Percentiles rank a stretch among this genome's conserved stretches.
phyloP scores from a whole-genome alignment of 495 filamentous ascomycete genomes.

The Daldinia loculata region DNA sequence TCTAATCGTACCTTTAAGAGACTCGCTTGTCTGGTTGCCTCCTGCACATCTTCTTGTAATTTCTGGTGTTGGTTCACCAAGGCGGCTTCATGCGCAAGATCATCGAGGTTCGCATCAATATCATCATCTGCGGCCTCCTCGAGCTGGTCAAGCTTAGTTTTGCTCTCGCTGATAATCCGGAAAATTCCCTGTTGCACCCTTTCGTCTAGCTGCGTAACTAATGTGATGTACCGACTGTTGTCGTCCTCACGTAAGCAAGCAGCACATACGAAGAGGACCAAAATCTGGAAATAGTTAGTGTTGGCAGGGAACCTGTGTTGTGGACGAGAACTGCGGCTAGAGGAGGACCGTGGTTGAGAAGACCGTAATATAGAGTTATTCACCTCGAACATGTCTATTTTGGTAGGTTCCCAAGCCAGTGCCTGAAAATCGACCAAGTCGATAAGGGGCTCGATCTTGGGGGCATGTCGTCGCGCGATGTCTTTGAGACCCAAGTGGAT shows the following conservation, averaged over 20 bases:
- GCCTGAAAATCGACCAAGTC: slow-evolving; percentile 41
- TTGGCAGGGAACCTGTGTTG: background rate
- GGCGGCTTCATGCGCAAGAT: slow-evolving; percentile 45
- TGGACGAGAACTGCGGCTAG: background rate
- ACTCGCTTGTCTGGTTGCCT: slow-evolving; percentile 63
- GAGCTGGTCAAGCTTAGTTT: slow-evolving; percentile 21
- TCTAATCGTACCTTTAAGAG: slow-evolving; percentile 64
- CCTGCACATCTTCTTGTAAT: slow-evolving; percentile 50
- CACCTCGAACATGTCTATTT: slow-evolving; percentile 40
- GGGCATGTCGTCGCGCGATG: slow-evolving; percentile 29
- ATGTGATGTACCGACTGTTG: slow-evolving; percentile 30
- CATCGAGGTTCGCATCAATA: slow-evolving; percentile 12
- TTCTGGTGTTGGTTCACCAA: slow-evolving; percentile 14
- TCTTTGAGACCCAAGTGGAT: slow-evolving; percentile 44
- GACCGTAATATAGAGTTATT: slow-evolving; percentile 3
- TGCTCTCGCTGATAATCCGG: slow-evolving; percentile 35
- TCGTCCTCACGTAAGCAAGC: slow-evolving; percentile 39
- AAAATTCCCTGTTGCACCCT: slow-evolving; percentile 35
- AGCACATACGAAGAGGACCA: slow-evolving; percentile 39
- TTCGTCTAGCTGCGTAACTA: slow-evolving; percentile 27
- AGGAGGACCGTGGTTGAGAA: background rate
- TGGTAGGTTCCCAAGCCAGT: slow-evolving; percentile 41
- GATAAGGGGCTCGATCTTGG: slow-evolving; percentile 42
- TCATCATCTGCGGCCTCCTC: slow-evolving; percentile 12
- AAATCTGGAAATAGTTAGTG: slow-evolving; percentile 33